Evolutionary conservation across 139 green algal genomes (phyloP), one percentile per base, ranked within the genome.

Genomic region (Yamagishiella unicocca): DNA sequence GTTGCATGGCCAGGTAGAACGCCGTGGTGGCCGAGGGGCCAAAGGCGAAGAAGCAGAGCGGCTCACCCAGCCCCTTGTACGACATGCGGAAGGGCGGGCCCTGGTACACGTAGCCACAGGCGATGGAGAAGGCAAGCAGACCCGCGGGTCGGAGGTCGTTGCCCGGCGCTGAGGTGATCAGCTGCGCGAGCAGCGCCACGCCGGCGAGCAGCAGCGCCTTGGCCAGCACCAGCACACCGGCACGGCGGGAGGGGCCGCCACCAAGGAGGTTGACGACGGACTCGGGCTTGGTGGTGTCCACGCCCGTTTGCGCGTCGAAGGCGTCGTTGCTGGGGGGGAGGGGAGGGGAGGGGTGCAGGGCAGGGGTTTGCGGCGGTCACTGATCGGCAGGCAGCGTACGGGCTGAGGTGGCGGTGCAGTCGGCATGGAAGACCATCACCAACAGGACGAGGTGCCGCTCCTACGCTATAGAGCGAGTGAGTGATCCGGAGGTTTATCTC

Each of bases 41-140:
- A 86, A 99, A 99, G 1, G 98, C 96, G 7, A 96, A 8, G 88
- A 99, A 99, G 92, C 96, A 99, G 25, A 99, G 91, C 5, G 97
- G 96, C 93, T 99, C 98, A 0, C 98, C 98, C 6, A 99, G 88
- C 2, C 98, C 98, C 89, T 98, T 97, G 92, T 99, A 99, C 72
- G 95, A 97, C 80, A 98, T 80, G 70, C 95, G 93, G 93, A 99
- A 99, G 5, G 98, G 98, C 19, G 98, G 98, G 4, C 97, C 98
- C 88, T 99, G 98, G 90, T 99, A 99, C 12, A 99, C 75, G 82
- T 99, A 99, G 37, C 98, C 98, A 81, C 95, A 97, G 8, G 82
- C 91, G 25, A 99, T 96, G 1, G 97, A 94, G 0, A 89, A 87
- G 0, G 89, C 93, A 42, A 99, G 93, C 92, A 98, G 92, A 29